Evolutionary conservation across 805 yeast genomes (phyloP).

Genomic region (Sugiyamaella floridensis): DNA sequence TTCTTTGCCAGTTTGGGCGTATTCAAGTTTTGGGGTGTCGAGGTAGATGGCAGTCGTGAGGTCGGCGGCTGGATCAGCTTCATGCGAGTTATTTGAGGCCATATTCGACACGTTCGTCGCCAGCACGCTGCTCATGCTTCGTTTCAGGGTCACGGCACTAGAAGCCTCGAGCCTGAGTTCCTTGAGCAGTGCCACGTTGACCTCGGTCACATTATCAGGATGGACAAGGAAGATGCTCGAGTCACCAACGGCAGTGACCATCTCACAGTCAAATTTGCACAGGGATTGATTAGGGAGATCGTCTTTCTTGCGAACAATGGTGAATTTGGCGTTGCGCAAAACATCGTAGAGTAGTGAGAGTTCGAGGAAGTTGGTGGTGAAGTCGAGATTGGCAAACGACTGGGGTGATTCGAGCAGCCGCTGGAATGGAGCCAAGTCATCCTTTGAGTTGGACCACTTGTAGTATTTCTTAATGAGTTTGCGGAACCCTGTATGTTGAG

Average conservation of each 20-base stretch:
- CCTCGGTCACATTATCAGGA: conserved; percentile 50
- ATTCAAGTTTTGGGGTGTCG: conserved; percentile 34
- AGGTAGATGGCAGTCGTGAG: conserved; percentile 22
- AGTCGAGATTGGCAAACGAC: conserved; percentile 55
- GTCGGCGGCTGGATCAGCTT: not conserved
- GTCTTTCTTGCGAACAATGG: conserved; percentile 13
- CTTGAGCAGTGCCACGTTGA: conserved; percentile 41
- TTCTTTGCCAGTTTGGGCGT: conserved; percentile 32
- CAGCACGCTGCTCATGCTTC: conserved; percentile 1
- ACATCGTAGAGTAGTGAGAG: conserved; percentile 49
- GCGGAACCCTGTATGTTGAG: conserved; percentile 65
- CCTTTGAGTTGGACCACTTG: conserved; percentile 34
- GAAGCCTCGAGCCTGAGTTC: conserved; percentile 35
- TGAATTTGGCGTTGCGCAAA: conserved; percentile 30
- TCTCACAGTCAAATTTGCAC: conserved; percentile 31
- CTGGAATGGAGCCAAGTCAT: conserved; percentile 26
- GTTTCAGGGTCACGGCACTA: conserved; percentile 5
- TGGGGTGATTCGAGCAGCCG: conserved; percentile 38
- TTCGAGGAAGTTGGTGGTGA: conserved; percentile 55
- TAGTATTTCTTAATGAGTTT: conserved; percentile 67
- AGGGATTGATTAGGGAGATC: conserved; percentile 18
- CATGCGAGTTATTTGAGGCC: not conserved
- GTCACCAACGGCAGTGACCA: conserved; percentile 30
- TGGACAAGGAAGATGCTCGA: conserved; percentile 49
- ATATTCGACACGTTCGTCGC: not conserved